Conservation (phyloP, 345 rosid species). For the Heritiera littoralis region DNA sequence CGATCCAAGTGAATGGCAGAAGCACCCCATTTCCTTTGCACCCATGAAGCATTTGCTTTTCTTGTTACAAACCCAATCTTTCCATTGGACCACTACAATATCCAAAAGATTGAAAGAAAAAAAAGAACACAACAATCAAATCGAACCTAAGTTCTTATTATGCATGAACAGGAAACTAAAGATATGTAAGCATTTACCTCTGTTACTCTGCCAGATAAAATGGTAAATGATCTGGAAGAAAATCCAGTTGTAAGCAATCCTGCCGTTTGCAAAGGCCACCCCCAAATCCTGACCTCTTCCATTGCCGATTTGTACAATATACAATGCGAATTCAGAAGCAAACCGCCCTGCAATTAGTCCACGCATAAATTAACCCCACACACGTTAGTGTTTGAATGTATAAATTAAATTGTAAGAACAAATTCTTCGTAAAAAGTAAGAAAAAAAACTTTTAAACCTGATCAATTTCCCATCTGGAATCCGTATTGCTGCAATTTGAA, state of each 20-base stretch:
- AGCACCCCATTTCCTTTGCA: slow-evolving; percentile 49
- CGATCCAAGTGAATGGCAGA: slow-evolving; percentile 71
- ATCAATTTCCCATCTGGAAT: slow-evolving; percentile 61
- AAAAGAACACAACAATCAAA: neutral
- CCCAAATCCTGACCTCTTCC: slow-evolving; percentile 92
- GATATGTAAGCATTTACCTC: slow-evolving; percentile 44
- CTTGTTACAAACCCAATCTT: slow-evolving; percentile 43
- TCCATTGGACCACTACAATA: slow-evolving; percentile 71
- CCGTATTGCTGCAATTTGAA: slow-evolving; percentile 51
- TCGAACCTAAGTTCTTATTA: neutral
- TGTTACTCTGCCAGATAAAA: slow-evolving; percentile 77
- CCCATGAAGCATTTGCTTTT: slow-evolving; percentile 60
- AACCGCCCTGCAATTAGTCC: slow-evolving; percentile 46
- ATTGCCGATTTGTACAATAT: slow-evolving; percentile 59
- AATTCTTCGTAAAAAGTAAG: neutral
- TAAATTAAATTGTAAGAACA: neutral
- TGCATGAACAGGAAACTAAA: neutral
- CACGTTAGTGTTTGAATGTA: neutral
- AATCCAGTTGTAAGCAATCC: slow-evolving; percentile 61
- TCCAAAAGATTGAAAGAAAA: neutral
- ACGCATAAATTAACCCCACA: neutral
- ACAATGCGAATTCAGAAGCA: slow-evolving; percentile 62
- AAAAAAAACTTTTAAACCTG: slow-evolving; percentile 41
- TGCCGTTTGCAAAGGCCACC: slow-evolving; percentile 92
- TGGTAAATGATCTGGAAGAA: slow-evolving; percentile 54